phyloP scores from a whole-genome alignment of 1,139 yeast species.

The Hansenula sp. region DNA sequence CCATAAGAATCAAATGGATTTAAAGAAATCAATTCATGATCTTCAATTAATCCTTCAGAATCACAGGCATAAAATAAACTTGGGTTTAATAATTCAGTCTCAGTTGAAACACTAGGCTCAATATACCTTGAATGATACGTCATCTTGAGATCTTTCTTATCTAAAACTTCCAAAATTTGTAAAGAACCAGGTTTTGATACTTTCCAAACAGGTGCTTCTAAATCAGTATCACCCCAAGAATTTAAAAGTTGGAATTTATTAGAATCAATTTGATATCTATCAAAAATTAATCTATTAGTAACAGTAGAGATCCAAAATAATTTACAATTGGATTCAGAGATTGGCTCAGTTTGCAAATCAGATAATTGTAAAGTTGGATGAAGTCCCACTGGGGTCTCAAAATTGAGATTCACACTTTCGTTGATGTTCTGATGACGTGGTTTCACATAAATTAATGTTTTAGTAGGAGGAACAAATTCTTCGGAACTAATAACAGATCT shows the following conservation, averaged over 20 bases:
- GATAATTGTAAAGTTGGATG: constrained; percentile 34
- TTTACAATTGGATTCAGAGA: constrained; percentile 26
- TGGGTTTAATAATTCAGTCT: constrained; percentile 31
- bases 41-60: constrained; percentile 19
- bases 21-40: constrained; percentile 15
- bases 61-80: constrained; percentile 46
- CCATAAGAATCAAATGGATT: constrained; percentile 31
- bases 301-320: constrained; percentile 21
- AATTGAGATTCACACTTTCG: constrained; percentile 16
- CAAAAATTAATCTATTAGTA: constrained; percentile 16
- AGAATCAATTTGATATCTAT: constrained; percentile 33
- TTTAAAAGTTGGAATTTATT: constrained; percentile 19
- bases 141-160: constrained; percentile 24
- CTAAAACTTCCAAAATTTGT: constrained; percentile 32
- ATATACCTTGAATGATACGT: constrained; percentile 48
- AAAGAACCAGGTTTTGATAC: constrained; percentile 37
- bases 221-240: constrained; percentile 31
- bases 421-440: constrained; percentile 14
- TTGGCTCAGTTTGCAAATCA: constrained; percentile 11
- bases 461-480: constrained; percentile 16
- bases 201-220: constrained; percentile 44
- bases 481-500: constrained; percentile 11
- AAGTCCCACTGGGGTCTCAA: constrained; percentile 41
- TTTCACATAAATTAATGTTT: constrained; percentile 18
- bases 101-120: constrained; percentile 30